These are phyloP conservation scores for Hypoxylon sp. DNA, from an alignment of 2,329 filamentous ascomycete genomes.

Conservation along the genomic window DNA sequence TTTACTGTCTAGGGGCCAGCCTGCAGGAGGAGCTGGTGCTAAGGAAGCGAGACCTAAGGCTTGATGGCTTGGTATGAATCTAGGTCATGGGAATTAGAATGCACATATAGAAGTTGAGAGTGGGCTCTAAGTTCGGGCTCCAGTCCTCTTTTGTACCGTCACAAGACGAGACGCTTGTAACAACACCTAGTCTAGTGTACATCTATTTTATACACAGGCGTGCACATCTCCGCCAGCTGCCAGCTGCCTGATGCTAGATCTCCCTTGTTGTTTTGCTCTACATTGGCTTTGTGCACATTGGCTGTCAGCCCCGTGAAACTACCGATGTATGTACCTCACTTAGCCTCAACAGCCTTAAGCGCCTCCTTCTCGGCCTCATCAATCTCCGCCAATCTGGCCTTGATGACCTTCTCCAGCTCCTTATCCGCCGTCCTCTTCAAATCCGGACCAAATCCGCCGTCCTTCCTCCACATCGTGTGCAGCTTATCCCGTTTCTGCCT, in stretches of 20 bases:
- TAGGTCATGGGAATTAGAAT: conserved; percentile 2
- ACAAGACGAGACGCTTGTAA: conserved; percentile 38
- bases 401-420: conserved; percentile 61
- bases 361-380: conserved; percentile 64
- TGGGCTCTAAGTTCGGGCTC: conserved; percentile 21
- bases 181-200: conserved; percentile 46
- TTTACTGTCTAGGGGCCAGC: conserved; percentile 35
- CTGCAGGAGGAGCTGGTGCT: conserved; percentile 4
- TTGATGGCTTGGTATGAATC: conserved; percentile 37
- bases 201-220: conserved; percentile 32
- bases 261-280: neutral
- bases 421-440: conserved; percentile 57
- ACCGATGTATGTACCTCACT: conserved; percentile 34
- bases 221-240: conserved; percentile 15
- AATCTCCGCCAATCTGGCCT: conserved; percentile 64
- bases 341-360: conserved; percentile 55
- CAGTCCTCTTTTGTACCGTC: conserved; percentile 43
- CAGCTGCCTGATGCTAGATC: neutral
- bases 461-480: conserved; percentile 64
- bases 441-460: conserved; percentile 60
- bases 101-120: neutral
- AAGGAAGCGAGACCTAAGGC: conserved; percentile 25
- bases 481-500: conserved; percentile 63
- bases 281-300: neutral
- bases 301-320: neutral